Base-by-base conservation (phyloP, 768 basidiomycete species). In the Mycena metata region DNA sequence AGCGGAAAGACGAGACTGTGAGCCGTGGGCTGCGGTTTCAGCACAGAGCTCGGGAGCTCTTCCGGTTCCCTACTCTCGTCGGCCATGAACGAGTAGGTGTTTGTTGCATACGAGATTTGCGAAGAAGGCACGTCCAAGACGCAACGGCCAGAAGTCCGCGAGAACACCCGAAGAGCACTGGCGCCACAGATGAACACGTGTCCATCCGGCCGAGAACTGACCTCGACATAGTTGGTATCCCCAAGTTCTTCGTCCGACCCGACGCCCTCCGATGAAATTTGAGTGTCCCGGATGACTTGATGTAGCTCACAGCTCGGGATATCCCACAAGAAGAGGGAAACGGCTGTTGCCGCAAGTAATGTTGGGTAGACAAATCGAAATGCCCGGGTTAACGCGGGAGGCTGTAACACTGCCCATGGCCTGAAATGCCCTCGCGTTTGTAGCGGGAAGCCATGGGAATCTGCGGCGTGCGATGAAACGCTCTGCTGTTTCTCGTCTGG, bases 361-460 rank as follows among this genome's bases (percentile, higher is more conserved):
- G 83, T 86, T 2, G 92, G 92, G 74, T 90, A 90, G 10, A 88
- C 88, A 66, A 92, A 87, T 17, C 91, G 86, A 77, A 86, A 93
- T 0, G 92, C 92, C 4, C 79, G 75, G 3, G 83, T 83, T 10
- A 60, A 36, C 26, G 75, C 81, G 6, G 89, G 88, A 55, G 84
- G 77, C 5, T 74, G 74, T 13, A 94, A 78, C 24, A 90, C 76
- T 0, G 88, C 87, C 86, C 90, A 91, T 0, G 92, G 87, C 33
- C 76, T 79, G 75, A 94, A 93, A 57, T 85, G 86, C 0, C 90
- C 90, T 9, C 80, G 79, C 1, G 61, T 65, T 3, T 63, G 42
- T 55, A 43, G 58, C 8, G 70, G 70, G n/a, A 41, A 67, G 66
- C 64, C 69, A 69, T 39, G 56, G 49, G 42, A 61, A 52, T 59